A percentile compares a stretch with the other conserved stretches of the same genome.
Conservation (phyloP, 768 basidiomycete genomes). For the Tricholoma sp. region DNA sequence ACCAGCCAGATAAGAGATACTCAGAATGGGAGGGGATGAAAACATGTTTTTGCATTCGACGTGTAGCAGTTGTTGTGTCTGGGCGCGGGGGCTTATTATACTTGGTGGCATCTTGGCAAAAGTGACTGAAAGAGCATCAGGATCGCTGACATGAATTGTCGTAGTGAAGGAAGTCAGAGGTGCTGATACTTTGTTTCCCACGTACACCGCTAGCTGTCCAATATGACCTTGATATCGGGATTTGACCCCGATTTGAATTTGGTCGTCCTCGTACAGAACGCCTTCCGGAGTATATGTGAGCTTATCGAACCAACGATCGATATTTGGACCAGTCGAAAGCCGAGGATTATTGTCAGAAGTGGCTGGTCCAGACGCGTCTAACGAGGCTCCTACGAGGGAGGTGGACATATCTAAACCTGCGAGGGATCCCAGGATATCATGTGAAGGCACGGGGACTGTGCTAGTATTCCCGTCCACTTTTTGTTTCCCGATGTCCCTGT, state of each 20-base stretch:
- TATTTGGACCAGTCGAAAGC: conserved; percentile 59
- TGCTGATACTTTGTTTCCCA: conserved; percentile 91
- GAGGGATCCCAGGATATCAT: conserved; percentile 68
- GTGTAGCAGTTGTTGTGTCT: conserved; percentile 90
- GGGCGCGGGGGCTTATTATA: conserved; percentile 74
- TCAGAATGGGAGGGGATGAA: conserved; percentile 67
- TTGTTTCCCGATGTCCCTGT: conserved; percentile 58
- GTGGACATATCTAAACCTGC: conserved; percentile 74
- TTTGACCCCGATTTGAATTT: conserved; percentile 94
- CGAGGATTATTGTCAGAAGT: conserved; percentile 37
- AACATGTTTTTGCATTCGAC: conserved; percentile 94
- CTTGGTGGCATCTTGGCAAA: conserved; percentile 91
- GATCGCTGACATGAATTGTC: conserved; percentile 64
- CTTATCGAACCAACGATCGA: conserved; percentile 88
- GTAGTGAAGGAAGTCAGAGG: conserved; percentile 92
- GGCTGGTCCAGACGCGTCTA: conserved; percentile 7
- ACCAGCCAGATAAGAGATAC: conserved; percentile 88
- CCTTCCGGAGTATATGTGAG: conserved; percentile 78
- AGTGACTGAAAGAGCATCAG: conserved; percentile 71
- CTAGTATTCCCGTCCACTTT: conserved; percentile 35
- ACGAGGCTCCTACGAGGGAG: conserved; percentile 6
- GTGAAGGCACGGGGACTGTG: conserved; percentile 25
- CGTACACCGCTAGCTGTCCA: conserved; percentile 89
- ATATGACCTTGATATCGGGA: conserved; percentile 94
- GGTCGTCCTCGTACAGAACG: conserved; percentile 91